phyloP scores from a whole-genome alignment of 2,329 filamentous ascomycete genomes.

The Elsinoe perseae region DNA sequence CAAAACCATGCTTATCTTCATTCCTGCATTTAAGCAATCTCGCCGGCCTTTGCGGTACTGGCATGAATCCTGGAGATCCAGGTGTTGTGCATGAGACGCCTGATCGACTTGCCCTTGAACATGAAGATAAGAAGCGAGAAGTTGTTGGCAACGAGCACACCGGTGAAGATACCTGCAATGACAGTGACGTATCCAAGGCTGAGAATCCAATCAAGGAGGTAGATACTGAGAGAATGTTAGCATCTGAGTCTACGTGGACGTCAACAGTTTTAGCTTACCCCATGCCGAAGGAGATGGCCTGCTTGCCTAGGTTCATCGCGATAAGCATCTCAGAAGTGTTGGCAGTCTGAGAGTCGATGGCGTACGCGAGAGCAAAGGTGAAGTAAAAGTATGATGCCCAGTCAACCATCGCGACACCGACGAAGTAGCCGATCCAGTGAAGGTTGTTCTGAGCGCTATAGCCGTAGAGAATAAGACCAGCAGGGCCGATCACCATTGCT shows the following conservation, averaged over 20 bases:
- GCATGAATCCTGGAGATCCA: constrained; percentile 30
- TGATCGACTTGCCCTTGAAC: constrained; percentile 30
- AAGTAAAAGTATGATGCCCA: constrained; percentile 32
- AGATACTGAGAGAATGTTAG: constrained; percentile 23
- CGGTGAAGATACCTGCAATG: constrained; percentile 31
- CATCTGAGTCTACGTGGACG: no score
- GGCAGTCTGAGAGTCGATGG: constrained; percentile 51
- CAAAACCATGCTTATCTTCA: constrained; percentile 3
- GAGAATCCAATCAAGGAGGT: constrained; percentile 32
- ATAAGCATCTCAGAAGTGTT: constrained; percentile 57
- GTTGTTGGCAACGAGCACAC: constrained; percentile 30
- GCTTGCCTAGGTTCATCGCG: constrained; percentile 33
- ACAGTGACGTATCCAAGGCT: constrained; percentile 29
- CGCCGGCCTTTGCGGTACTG: constrained; percentile 23
- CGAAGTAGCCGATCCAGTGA: constrained; percentile 34
- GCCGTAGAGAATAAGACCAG: constrained; percentile 32
- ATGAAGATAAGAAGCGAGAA: constrained; percentile 30
- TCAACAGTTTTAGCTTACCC: constrained; percentile 15
- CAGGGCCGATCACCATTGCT: constrained; percentile 30
- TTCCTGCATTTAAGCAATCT: constrained; percentile 21
- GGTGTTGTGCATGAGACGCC: constrained; percentile 25
- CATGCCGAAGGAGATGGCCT: constrained; percentile 32
- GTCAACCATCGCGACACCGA: constrained; percentile 31
- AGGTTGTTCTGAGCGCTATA: constrained; percentile 28
- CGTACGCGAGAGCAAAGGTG: constrained; percentile 51